phyloP scores from a whole-genome alignment of 129 eudicot genomes.

The Tagetes patula region DNA sequence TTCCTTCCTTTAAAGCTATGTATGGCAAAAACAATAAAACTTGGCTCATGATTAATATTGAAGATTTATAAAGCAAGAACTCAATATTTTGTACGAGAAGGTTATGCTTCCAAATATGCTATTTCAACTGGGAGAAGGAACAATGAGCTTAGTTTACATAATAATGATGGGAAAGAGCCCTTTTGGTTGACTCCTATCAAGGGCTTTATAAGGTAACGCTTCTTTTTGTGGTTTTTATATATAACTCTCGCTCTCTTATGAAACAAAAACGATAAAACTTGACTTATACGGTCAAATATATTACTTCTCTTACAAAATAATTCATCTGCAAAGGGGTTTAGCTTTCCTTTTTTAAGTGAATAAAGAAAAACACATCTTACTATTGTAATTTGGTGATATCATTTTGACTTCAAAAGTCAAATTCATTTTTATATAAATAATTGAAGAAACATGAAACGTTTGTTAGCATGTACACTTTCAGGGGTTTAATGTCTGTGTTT shows the following conservation, averaged over 20 bases:
- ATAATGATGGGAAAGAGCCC: slow-evolving; percentile 43
- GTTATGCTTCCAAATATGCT: slow-evolving; percentile 32
- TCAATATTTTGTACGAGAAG: slow-evolving; percentile 22
- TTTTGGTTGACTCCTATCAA: slow-evolving; percentile 44
- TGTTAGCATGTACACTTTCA: slow-evolving; percentile 35
- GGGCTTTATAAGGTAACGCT: slow-evolving; percentile 28
- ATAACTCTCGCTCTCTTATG: not conserved
- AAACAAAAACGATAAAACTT: not conserved
- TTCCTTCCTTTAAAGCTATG: slow-evolving; percentile 2
- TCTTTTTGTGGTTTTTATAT: not conserved
- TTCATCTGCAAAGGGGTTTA: not conserved
- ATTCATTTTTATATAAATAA: not conserved
- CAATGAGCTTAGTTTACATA: slow-evolving; percentile 35
- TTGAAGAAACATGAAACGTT: slow-evolving; percentile 2
- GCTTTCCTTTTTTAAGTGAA: slow-evolving; percentile 6
- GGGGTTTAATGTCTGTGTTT: slow-evolving; percentile 49
- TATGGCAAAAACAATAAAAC: not conserved
- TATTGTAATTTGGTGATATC: slow-evolving; percentile 3
- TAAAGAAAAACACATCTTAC: not conserved
- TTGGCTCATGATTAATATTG: slow-evolving; percentile 7
- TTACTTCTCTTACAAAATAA: slow-evolving; percentile 1
- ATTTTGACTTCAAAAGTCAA: slow-evolving; percentile 2
- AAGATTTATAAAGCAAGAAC: slow-evolving; percentile 35
- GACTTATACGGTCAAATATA: not conserved
- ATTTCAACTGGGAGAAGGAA: slow-evolving; percentile 45